These are phyloP conservation scores for Rostrohypoxylon terebratum DNA, from an alignment of 495 filamentous ascomycete species.

Conservation along the genomic window DNA sequence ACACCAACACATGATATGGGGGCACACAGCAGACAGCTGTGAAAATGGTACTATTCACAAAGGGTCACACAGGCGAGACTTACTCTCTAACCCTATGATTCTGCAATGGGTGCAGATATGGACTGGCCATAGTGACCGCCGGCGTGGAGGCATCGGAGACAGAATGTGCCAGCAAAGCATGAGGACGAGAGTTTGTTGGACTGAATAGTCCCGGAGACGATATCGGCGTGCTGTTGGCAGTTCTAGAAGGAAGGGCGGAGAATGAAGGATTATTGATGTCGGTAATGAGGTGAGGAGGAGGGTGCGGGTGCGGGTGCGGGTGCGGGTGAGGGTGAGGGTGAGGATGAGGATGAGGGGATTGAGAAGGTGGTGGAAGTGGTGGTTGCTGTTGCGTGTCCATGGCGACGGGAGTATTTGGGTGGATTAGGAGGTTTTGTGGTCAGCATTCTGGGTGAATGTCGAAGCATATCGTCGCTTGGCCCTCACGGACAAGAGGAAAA, in stretches of 20 bases:
- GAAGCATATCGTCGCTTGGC: conserved; percentile 49
- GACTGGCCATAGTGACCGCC: conserved; percentile 58
- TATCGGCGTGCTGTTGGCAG: conserved; percentile 73
- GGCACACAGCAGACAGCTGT: neutral
- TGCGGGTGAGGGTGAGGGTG: conserved; percentile 28
- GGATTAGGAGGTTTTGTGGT: conserved; percentile 44
- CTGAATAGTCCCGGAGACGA: conserved; percentile 77
- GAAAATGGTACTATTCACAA: neutral
- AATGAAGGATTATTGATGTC: conserved; percentile 50
- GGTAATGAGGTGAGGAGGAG: conserved; percentile 53
- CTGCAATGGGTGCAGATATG: conserved; percentile 72
- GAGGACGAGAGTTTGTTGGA: conserved; percentile 57
- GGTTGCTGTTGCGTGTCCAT: conserved; percentile 49
- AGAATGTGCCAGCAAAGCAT: conserved; percentile 52
- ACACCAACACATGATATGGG: neutral
- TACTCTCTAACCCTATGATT: conserved; percentile 71
- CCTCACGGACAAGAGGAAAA: conserved; percentile 47
- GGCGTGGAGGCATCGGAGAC: conserved; percentile 63
- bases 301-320: conserved; percentile 4
- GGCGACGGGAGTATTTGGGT: conserved; percentile 38
- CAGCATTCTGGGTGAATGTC: conserved; percentile 51
- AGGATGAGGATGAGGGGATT: conserved; percentile 11
- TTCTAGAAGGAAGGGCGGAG: conserved; percentile 53
- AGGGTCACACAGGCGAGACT: conserved; percentile 40
- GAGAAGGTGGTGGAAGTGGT: neutral